Percentiles rank a stretch among this genome's conserved stretches.
phyloP scores from a whole-genome alignment of 805 yeast species.

The Yarrowia sp. region DNA sequence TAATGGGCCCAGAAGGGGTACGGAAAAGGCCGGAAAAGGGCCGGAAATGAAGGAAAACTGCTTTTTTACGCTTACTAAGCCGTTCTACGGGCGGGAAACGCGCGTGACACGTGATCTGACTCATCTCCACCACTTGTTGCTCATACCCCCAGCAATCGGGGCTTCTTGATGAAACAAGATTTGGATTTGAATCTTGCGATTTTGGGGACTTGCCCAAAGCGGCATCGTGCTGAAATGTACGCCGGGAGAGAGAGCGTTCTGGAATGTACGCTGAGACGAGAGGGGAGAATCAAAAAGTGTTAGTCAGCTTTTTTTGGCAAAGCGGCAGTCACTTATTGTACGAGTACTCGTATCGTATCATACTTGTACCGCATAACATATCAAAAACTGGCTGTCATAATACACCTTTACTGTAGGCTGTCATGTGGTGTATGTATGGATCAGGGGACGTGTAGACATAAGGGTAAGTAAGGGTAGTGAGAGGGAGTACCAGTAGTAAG shows the following conservation, averaged over 20 bases:
- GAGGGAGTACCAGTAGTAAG: too few relatives aligned
- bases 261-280: neutral
- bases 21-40: neutral
- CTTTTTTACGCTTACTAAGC: too few relatives aligned
- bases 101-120: neutral
- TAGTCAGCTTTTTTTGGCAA: too few relatives aligned
- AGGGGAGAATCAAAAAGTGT: too few relatives aligned
- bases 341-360: too few relatives aligned
- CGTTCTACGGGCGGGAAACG: too few relatives aligned
- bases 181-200: neutral
- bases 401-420: neutral
- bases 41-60: neutral
- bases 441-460: neutral
- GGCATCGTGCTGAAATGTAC: neutral
- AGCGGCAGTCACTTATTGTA: too few relatives aligned
- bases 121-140: too few relatives aligned
- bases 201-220: constrained; percentile 3
- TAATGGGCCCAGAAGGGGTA: neutral
- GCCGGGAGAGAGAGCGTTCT: neutral
- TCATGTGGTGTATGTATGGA: constrained; percentile 8
- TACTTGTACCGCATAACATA: too few relatives aligned
- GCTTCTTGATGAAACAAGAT: neutral
- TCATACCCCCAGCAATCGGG: neutral
- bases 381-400: too few relatives aligned
- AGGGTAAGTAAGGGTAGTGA: neutral